Evolutionary conservation across 2,329 filamentous ascomycete species (phyloP), one percentile per base, ranked within the genome.

Genomic region (Arthrobotrys pseudoclavata): DNA sequence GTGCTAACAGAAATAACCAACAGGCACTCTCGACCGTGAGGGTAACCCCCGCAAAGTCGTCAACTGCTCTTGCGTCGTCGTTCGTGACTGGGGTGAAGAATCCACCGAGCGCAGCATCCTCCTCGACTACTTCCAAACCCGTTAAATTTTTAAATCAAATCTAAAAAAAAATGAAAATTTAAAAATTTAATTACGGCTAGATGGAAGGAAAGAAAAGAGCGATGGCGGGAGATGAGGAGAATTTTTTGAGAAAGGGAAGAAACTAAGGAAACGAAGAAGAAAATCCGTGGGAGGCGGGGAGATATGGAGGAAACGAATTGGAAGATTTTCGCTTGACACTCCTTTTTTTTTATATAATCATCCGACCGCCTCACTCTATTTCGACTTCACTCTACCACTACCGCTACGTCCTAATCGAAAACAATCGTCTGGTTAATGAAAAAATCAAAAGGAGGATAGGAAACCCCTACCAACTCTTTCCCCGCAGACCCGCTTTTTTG

Each of bases 51-150:
- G 96, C 87, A 99, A 99, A 92, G 95, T 99, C 83, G 96, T 99
- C 89, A 99, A 99, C 92, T 99, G 96, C 94, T 98, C 95, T 85
- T 98, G 96, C 90, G 96, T 99, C 84, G 96, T 99, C 80, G 96
- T 99, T 84, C 95, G 96, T 89, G 94, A 99, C 87, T 99, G 96
- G 96, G 96, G 96, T 90, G 96, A 98, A 91, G 96, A 99, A 89
- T 96, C 92, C 82, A 94, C 97, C 89, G 96, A 99, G 91, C 94
- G 96, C 85, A 93, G 91, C 84, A 94, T 98, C 87, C 92, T 99
- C 86, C 93, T 99, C 87, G 97, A 99, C 92, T 99, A 99, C 92
- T 98, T 99, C 94, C 92, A 97, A 89, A 97, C 94, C 86, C 80
- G 80, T 70, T 81, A 82, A 79, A 71, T 61, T 47, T 45, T 31